A percentile compares a stretch with the other conserved stretches of the same genome.
phyloP scores from a whole-genome alignment of 2,329 filamentous ascomycete genomes.

The Stachybotrys echinatus region DNA sequence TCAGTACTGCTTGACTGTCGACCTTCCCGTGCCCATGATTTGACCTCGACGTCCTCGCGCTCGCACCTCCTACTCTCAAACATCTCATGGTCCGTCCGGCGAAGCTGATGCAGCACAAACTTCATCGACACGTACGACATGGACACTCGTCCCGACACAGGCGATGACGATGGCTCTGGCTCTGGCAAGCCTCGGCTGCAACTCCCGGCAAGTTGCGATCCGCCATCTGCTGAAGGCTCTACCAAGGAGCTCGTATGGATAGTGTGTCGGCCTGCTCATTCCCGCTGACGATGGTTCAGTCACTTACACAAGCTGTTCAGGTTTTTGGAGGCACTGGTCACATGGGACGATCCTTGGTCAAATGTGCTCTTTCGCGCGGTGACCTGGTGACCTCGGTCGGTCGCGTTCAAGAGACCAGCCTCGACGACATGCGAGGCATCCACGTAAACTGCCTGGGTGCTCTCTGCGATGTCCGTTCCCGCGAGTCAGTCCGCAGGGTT shows the following conservation, averaged over 20 bases:
- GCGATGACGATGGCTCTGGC: conserved; percentile 17
- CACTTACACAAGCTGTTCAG: conserved; percentile 33
- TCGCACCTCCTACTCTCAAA: too few relatives aligned
- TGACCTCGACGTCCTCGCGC: too few relatives aligned
- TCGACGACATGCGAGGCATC: conserved; percentile 65
- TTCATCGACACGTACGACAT: conserved; percentile 9
- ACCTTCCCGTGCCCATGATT: too few relatives aligned
- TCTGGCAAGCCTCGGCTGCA: conserved; percentile 34
- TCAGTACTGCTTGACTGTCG: too few relatives aligned
- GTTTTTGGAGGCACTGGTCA: conserved; percentile 96
- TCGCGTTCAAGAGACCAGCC: conserved; percentile 70
- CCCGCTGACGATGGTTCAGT: neutral
- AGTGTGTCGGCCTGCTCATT: conserved; percentile 43
- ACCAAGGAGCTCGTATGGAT: conserved; percentile 82
- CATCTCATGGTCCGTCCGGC: too few relatives aligned
- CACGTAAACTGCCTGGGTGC: conserved; percentile 70
- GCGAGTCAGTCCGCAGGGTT: conserved; percentile 68
- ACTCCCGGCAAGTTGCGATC: conserved; percentile 81
- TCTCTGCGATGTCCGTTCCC: conserved; percentile 85
- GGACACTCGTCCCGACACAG: conserved; percentile 18
- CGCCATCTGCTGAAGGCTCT: conserved; percentile 65
- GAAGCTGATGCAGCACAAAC: too few relatives aligned
- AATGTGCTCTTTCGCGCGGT: conserved; percentile 71
- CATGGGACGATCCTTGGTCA: conserved; percentile 86
- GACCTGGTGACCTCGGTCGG: conserved; percentile 87